Percentiles rank a stretch among this genome's conserved stretches.
These are phyloP conservation scores for Hysterium pulicare DNA, from an alignment of 2,329 filamentous ascomycete genomes.

Conservation along the genomic window DNA sequence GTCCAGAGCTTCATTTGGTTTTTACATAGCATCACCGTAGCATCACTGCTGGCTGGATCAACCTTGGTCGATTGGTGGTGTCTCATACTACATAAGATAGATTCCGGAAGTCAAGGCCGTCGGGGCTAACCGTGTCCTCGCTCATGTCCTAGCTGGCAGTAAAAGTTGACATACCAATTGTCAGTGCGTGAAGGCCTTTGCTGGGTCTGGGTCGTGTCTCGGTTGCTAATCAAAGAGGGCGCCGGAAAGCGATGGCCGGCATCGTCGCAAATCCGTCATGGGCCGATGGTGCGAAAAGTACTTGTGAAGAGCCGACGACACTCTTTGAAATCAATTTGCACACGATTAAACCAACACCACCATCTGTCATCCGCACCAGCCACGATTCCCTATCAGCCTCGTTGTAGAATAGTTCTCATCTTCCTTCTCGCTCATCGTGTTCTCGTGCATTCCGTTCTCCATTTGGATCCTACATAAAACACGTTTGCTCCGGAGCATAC, in stretches of 20 bases:
- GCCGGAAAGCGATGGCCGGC: not conserved
- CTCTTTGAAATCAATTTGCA: slow-evolving; percentile 1
- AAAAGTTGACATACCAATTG: slow-evolving; percentile 44
- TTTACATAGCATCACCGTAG: too few species aligned
- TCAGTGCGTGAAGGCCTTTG: slow-evolving; percentile 13
- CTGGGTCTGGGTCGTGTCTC: slow-evolving; percentile 4
- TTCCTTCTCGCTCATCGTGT: not conserved
- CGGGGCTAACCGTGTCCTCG: too few species aligned
- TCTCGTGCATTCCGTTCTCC: slow-evolving; percentile 1
- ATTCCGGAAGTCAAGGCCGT: too few species aligned
- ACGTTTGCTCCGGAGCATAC: not conserved
- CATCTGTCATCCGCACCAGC: slow-evolving; percentile 1
- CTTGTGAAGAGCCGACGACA: not conserved
- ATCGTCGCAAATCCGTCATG: not conserved
- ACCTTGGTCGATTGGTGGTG: too few species aligned
- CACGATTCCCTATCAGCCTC: not conserved
- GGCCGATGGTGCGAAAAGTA: slow-evolving; percentile 1
- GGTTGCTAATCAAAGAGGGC: slow-evolving; percentile 7
- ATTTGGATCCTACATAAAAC: slow-evolving; percentile 1
- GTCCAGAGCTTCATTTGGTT: not conserved
- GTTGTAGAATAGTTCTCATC: not conserved
- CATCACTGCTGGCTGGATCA: too few species aligned
- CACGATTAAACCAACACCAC: slow-evolving; percentile 1
- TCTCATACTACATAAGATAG: too few species aligned
- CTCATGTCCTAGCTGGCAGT: too few species aligned